Conservation (phyloP, 441 rosid genomes). For the Gossypium schwendimanii region DNA sequence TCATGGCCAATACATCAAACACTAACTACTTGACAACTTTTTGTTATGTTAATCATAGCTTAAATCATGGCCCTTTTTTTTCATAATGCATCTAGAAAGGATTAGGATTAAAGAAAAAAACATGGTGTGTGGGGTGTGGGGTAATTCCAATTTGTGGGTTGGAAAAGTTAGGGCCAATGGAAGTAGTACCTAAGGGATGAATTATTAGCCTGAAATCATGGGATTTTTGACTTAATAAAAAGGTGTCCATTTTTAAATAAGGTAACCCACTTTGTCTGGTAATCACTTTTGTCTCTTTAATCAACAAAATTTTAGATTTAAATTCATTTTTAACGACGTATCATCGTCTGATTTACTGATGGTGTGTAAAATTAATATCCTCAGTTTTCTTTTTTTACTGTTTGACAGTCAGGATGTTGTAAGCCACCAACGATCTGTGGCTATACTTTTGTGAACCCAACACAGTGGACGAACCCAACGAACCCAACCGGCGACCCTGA, state of each 20-base stretch:
- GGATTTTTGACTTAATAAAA: background rate
- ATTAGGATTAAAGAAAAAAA: background rate
- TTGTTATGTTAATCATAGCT: background rate
- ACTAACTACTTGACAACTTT: background rate
- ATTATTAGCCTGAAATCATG: constrained; percentile 10
- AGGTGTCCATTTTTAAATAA: background rate
- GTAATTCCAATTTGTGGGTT: background rate
- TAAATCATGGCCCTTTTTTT: background rate
- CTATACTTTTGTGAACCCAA: constrained; percentile 49
- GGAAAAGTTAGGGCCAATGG: background rate
- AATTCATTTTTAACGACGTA: too few relatives aligned
- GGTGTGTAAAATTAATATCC: too few relatives aligned
- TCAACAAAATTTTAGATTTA: background rate
- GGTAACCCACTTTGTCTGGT: too few relatives aligned
- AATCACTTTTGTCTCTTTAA: background rate
- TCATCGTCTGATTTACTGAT: too few relatives aligned
- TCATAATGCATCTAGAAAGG: background rate
- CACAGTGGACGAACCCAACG: constrained; percentile 46
- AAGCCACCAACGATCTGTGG: constrained; percentile 63
- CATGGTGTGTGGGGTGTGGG: background rate
- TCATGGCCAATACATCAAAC: too few relatives aligned
- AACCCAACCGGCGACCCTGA: constrained; percentile 51
- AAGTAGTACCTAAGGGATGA: background rate
- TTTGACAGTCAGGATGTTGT: constrained; percentile 64
- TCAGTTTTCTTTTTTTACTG: background rate